These are phyloP conservation scores for Citrus medica DNA, from an alignment of 345 rosid genomes.

Conservation along the genomic window DNA sequence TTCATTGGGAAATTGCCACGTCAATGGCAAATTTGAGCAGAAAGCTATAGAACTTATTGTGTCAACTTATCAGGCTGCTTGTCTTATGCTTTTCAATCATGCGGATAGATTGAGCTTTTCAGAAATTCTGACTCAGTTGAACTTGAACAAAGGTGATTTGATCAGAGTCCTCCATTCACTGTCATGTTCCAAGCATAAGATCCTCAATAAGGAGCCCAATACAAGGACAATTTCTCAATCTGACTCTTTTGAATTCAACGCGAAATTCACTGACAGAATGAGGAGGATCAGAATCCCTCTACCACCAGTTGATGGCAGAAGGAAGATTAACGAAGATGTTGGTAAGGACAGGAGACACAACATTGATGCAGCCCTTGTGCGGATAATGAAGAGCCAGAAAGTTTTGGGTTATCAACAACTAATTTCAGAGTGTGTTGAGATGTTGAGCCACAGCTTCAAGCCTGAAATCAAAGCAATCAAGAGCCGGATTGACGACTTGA, in stretches of 20 bases:
- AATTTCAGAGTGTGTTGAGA: slow-evolving; percentile 35
- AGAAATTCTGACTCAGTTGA: slow-evolving; percentile 46
- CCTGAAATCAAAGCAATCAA: slow-evolving; percentile 44
- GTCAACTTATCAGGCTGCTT: slow-evolving; percentile 67
- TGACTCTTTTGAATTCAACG: slow-evolving; percentile 42
- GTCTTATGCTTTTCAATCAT: slow-evolving; percentile 50
- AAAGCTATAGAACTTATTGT: slow-evolving; percentile 57
- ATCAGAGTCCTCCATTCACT: slow-evolving; percentile 41
- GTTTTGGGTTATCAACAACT: slow-evolving; percentile 39
- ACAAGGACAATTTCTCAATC: slow-evolving; percentile 30
- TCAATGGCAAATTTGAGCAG: slow-evolving; percentile 55
- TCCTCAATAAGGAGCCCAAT: slow-evolving; percentile 36
- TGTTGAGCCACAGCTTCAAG: slow-evolving; percentile 36
- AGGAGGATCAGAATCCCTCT: slow-evolving; percentile 73
- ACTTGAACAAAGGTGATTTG: slow-evolving; percentile 32
- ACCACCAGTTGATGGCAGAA: slow-evolving; percentile 58
- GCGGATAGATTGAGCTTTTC: slow-evolving; percentile 54
- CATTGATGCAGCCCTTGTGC: slow-evolving; percentile 43
- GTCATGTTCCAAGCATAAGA: slow-evolving; percentile 40
- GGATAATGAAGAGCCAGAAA: slow-evolving; percentile 43
- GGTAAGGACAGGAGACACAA: slow-evolving; percentile 47
- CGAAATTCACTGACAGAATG: slow-evolving; percentile 61
- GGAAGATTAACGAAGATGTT: slow-evolving; percentile 56
- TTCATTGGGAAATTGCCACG: slow-evolving; percentile 63
- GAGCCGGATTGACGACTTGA: slow-evolving; percentile 39